Evolutionary conservation across 129 eudicot genomes (phyloP), one percentile per base, ranked within the genome.

Genomic region (Ambrosia trifida): DNA sequence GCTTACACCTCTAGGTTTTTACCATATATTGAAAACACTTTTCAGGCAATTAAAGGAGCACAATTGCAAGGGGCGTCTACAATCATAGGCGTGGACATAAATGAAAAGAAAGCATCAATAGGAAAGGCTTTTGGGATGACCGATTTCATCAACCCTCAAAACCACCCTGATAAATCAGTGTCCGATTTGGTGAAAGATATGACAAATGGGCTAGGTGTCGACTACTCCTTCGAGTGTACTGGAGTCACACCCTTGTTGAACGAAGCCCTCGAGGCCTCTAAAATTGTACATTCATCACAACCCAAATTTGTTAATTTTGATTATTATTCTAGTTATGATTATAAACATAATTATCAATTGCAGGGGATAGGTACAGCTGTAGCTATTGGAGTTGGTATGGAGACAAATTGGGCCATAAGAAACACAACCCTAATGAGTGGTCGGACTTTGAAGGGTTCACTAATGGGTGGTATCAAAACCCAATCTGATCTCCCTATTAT

Each of bases 71-170:
- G 92, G 38, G 92, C 92, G 1, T 33, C 81, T 0, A 79, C 57
- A 11, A 84, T 87, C 18, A 78, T 87, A 19, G 92, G 89, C 14
- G 76, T 87, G 40, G 89, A 87, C 65, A 74, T 87, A 47, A 87
- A 87, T 13, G 83, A 87, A 5, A 19, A 11, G 20, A 87, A 81
- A 69, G 65, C 72, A 11, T 45, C 31, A 4, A 79, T 72, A 69
- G 92, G 85, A 30, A 57, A 81, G 68, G 68, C 20, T 11, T 86
- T 83, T 58, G 92, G 92, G 40, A 72, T 86, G 71, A 86, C 88
- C 4, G 75, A 86, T 47, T 87, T 84, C 50, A 79, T 87, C 58
- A 84, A 87, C 72, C 86, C 92, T 0, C 77, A 76, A 43, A 24
- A 53, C 13, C 59, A 73, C n/a, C 76, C 80, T 11, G 47, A 70